Evolutionary conservation across 2,329 filamentous ascomycete species (phyloP).

Genomic region (Beauveria sp.): DNA sequence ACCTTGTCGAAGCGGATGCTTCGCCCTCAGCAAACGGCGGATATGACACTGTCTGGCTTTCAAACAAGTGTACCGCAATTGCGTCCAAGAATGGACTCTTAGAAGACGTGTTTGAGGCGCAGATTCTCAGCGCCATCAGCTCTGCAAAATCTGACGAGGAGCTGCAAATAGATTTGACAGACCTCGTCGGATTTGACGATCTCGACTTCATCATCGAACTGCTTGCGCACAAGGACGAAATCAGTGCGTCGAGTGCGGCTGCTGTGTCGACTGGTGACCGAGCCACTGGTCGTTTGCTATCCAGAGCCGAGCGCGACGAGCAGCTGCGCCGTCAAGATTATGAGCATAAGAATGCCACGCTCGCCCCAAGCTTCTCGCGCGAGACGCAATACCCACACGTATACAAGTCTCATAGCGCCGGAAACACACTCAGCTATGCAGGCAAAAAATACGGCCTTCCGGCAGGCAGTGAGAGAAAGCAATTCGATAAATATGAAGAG

Average conservation of each 20-base stretch:
- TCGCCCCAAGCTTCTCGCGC: slow-evolving; percentile 64
- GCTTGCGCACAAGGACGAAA: slow-evolving; percentile 66
- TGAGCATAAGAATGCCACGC: slow-evolving; percentile 69
- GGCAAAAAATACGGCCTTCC: slow-evolving; percentile 82
- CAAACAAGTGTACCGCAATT: slow-evolving; percentile 58
- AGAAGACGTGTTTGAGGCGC: slow-evolving; percentile 62
- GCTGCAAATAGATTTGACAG: slow-evolving; percentile 81
- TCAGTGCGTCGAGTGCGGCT: slow-evolving; percentile 43
- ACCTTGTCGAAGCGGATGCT: slow-evolving; percentile 44
- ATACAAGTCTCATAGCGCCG: slow-evolving; percentile 74
- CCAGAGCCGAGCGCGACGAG: slow-evolving; percentile 69
- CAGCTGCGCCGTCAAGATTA: slow-evolving; percentile 67
- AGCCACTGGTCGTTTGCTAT: slow-evolving; percentile 51
- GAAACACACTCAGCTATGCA: slow-evolving; percentile 73
- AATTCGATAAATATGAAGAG: slow-evolving; percentile 78
- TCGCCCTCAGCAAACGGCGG: slow-evolving; percentile 20
- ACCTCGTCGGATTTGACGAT: slow-evolving; percentile 88
- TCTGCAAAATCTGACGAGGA: slow-evolving; percentile 69
- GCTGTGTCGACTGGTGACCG: slow-evolving; percentile 25
- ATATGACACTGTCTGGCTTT: slow-evolving; percentile 64
- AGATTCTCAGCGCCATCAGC: slow-evolving; percentile 66
- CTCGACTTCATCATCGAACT: slow-evolving; percentile 88
- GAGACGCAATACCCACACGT: slow-evolving; percentile 86
- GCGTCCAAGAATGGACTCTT: slow-evolving; percentile 60
- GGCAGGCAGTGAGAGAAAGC: slow-evolving; percentile 60